phyloP scores from a whole-genome alignment of 352 stramenopile species.

The Pythium periplocum region DNA sequence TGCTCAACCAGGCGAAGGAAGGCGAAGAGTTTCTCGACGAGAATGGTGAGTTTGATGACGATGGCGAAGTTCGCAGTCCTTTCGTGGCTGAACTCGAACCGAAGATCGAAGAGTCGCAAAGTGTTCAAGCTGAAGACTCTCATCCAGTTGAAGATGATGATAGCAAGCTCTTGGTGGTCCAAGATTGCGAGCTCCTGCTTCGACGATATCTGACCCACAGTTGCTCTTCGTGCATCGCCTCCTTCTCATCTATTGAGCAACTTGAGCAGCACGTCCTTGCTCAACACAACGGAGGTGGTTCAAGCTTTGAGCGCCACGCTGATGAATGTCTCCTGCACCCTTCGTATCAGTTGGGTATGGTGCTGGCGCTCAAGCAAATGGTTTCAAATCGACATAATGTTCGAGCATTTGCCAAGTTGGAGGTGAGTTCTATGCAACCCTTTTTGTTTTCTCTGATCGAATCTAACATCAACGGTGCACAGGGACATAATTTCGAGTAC shows the following conservation, averaged over 20 bases:
- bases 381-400: slow-evolving; percentile 19
- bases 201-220: slow-evolving; percentile 9
- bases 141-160: too few relatives aligned
- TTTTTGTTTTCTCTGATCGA: too few relatives aligned
- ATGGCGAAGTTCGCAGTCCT: neutral
- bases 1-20: slow-evolving; percentile 59
- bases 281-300: slow-evolving; percentile 54
- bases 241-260: slow-evolving; percentile 6
- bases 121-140: too few relatives aligned
- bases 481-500: slow-evolving; percentile 57
- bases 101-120: too few relatives aligned
- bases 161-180: neutral
- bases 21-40: slow-evolving; percentile 49
- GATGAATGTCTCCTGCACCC: slow-evolving; percentile 26
- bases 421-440: slow-evolving; percentile 28
- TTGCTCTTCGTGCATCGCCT: neutral
- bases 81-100: neutral
- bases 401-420: slow-evolving; percentile 68
- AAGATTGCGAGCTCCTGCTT: neutral
- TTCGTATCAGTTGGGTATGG: slow-evolving; percentile 30
- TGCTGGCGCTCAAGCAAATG: slow-evolving; percentile 13
- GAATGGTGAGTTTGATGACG: slow-evolving; percentile 22
- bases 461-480: neutral
- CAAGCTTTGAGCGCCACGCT: slow-evolving; percentile 15
- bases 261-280: slow-evolving; percentile 27